phyloP scores from a whole-genome alignment of 768 basidiomycete species.

The Hortiboletus flavorubellus region DNA sequence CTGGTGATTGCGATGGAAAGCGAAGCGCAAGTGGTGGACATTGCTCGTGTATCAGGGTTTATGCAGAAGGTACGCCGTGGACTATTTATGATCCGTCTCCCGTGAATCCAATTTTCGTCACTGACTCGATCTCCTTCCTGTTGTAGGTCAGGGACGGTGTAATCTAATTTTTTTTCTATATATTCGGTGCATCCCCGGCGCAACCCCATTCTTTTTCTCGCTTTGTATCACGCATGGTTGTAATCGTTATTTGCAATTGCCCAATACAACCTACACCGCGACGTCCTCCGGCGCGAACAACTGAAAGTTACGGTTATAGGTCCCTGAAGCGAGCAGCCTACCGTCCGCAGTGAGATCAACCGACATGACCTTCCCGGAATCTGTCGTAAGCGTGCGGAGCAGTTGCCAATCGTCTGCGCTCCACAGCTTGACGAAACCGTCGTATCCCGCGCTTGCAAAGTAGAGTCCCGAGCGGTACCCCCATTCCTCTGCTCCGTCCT shows the following conservation, averaged over 20 bases:
- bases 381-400: conserved; percentile 82
- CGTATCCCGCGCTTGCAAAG: conserved; percentile 91
- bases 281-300: conserved; percentile 79
- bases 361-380: conserved; percentile 98
- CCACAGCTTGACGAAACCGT: conserved; percentile 95
- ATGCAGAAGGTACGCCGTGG: conserved; percentile 74
- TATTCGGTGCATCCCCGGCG: conserved; percentile 2
- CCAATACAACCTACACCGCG: conserved; percentile 24
- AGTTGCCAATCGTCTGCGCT: conserved; percentile 98
- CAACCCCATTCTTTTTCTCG: conserved; percentile 14
- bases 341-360: conserved; percentile 88
- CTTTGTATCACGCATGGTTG: conserved; percentile 33
- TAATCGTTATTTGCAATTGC: conserved; percentile 13
- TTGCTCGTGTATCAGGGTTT: conserved; percentile 83
- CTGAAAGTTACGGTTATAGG: conserved; percentile 93
- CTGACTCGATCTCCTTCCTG: conserved; percentile 21
- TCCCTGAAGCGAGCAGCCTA: conserved; percentile 81
- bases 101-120: conserved; percentile 16
- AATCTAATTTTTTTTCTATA: conserved; percentile 33
- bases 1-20: conserved; percentile 86
- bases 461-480: conserved; percentile 85
- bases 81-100: conserved; percentile 16
- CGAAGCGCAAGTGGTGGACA: conserved; percentile 76
- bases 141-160: conserved; percentile 40
- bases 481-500: conserved; percentile 54